These are phyloP conservation scores for Plasmodium inui DNA, from an alignment of 169 alveolate species.

Conservation along the genomic window DNA sequence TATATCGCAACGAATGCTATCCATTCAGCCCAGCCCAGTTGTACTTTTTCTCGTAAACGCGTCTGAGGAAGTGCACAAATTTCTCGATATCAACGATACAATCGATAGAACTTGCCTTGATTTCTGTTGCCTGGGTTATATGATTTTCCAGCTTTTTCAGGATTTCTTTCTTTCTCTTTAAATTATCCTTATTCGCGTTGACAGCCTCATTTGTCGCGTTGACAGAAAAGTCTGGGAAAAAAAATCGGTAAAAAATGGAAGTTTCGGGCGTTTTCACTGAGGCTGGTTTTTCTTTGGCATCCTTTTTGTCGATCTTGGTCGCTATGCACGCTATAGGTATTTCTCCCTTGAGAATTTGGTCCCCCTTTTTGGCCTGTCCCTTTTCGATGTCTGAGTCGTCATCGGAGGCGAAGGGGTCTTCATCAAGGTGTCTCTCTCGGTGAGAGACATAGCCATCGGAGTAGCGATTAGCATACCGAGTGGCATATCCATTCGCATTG, in stretches of 20 bases:
- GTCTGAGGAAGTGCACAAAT: conserved; percentile 36
- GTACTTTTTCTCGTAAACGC: conserved; percentile 46
- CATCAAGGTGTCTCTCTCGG: background rate
- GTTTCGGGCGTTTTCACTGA: conserved; percentile 57
- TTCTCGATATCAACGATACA: conserved; percentile 63
- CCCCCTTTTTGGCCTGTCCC: conserved; percentile 20
- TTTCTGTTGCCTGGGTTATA: conserved; percentile 67
- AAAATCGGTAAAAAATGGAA: conserved; percentile 14
- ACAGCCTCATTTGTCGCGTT: conserved; percentile 18
- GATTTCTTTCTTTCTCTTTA: conserved; percentile 54
- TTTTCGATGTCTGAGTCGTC: conserved; percentile 16
- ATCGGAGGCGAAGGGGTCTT: conserved; percentile 3
- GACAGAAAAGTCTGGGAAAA: conserved; percentile 36
- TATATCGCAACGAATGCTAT: background rate
- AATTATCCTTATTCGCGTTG: conserved; percentile 15
- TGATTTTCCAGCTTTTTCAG: conserved; percentile 55
- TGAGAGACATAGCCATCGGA: background rate
- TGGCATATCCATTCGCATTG: background rate
- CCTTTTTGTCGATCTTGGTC: conserved; percentile 67
- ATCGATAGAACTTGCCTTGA: conserved; percentile 69
- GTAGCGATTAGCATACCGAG: background rate
- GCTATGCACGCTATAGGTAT: conserved; percentile 71
- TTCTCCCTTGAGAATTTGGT: conserved; percentile 44
- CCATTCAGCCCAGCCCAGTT: background rate
- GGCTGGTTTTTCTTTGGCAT: conserved; percentile 68